A percentile compares a stretch with the other conserved stretches of the same genome.
These are phyloP conservation scores for Trichosporon sp. DNA, from an alignment of 1,284 basidiomycete species.

Conservation along the genomic window DNA sequence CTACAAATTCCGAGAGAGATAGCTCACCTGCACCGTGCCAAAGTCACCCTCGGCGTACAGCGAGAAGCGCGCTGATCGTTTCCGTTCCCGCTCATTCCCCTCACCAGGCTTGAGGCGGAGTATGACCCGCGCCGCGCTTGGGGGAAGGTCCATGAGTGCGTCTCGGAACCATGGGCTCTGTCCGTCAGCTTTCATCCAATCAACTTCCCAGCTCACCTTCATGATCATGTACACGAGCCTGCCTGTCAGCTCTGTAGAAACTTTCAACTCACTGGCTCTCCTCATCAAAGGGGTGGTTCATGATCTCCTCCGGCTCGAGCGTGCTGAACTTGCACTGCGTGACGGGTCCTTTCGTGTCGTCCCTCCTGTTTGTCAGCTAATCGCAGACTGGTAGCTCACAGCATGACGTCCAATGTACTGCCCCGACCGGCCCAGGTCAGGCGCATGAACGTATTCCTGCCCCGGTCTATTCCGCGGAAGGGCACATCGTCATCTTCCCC, in stretches of 20 bases:
- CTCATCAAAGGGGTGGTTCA: constrained; percentile 72
- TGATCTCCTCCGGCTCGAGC: constrained; percentile 71
- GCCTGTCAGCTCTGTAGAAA: constrained; percentile 2
- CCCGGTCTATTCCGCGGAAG: constrained; percentile 24
- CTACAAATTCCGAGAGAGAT: neutral
- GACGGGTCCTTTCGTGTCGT: constrained; percentile 74
- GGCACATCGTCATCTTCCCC: constrained; percentile 48
- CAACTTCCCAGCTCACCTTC: constrained; percentile 55
- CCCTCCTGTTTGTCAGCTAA: constrained; percentile 56
- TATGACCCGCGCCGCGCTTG: constrained; percentile 72
- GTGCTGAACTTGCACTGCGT: constrained; percentile 84
- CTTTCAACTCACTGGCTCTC: constrained; percentile 56
- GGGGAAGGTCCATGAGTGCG: constrained; percentile 80
- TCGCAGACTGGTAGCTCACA: constrained; percentile 56
- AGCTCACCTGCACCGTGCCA: constrained; percentile 69
- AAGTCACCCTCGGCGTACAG: constrained; percentile 72
- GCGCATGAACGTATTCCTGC: constrained; percentile 63
- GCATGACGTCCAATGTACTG: constrained; percentile 67
- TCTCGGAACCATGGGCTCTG: constrained; percentile 87
- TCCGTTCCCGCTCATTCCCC: constrained; percentile 3
- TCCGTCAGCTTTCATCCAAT: neutral
- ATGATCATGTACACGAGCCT: constrained; percentile 78
- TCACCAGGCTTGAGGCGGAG: constrained; percentile 59
- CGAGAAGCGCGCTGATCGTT: constrained; percentile 56
- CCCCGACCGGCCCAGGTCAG: constrained; percentile 75